These are phyloP conservation scores for Candida dubliniensis DNA, from an alignment of 1,139 yeast species.

Conservation along the genomic window DNA sequence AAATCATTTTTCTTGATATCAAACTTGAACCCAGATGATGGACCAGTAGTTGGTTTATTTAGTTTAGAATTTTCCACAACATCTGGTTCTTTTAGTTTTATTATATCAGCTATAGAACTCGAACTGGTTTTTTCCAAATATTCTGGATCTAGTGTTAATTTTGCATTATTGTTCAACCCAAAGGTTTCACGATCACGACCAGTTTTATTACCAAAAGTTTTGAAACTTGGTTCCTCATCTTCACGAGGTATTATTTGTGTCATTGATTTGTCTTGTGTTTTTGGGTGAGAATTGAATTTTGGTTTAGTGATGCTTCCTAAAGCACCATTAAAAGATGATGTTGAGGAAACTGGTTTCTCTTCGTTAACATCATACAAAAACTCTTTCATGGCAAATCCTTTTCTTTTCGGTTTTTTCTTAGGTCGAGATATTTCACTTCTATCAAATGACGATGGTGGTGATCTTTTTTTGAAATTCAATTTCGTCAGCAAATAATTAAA, in stretches of 20 bases:
- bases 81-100: constrained; percentile 29
- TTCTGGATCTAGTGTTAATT: constrained; percentile 28
- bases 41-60: constrained; percentile 17
- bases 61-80: constrained; percentile 5
- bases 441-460: constrained; percentile 1
- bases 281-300: constrained; percentile 16
- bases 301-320: constrained; percentile 35
- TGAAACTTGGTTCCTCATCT: constrained; percentile 20
- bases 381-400: constrained; percentile 36
- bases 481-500: constrained; percentile 27
- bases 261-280: constrained; percentile 5
- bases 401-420: constrained; percentile 17
- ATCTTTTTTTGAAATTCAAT: constrained; percentile 13
- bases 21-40: constrained; percentile 43
- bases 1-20: constrained; percentile 30
- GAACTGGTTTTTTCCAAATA: constrained; percentile 27
- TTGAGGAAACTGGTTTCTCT: constrained; percentile 6
- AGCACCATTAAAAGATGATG: constrained; percentile 29
- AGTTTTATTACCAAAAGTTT: constrained; percentile 13
- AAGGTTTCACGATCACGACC: constrained; percentile 15
- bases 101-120: constrained; percentile 27
- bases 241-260: constrained; percentile 9
- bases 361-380: constrained; percentile 34
- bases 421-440: not conserved
- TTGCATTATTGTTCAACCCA: constrained; percentile 15